Base-by-base conservation (phyloP, 2,329 filamentous ascomycete genomes). In the Claviceps sp. region DNA sequence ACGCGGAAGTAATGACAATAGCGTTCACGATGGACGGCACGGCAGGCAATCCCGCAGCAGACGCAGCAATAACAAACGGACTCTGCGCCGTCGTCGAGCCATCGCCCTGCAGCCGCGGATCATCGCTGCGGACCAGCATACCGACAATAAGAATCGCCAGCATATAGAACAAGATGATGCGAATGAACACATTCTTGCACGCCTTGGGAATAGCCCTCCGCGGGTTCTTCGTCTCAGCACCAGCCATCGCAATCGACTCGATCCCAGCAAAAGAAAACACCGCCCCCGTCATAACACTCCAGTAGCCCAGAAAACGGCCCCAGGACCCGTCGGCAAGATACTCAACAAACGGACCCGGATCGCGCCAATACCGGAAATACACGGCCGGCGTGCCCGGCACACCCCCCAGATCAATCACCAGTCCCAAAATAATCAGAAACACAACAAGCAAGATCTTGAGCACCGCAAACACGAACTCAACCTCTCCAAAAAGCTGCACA, bases 21-120 rank as follows among this genome's bases (percentile, higher is more conserved):
- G 84, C 85, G 63, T 91, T 91, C 66, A 90, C 82, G 51, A 90
- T 77, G 5, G 80, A 81, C 0, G 84, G 82, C 4, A 89, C 76
- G 6, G 76, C 82, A 4, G 71, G 73, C 53, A 89, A 82, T 0
- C 82, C 80, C 2, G 85, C 85, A 34, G 79, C 76, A 11, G 76
- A 73, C 40, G 84, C 81, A 17, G 85, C 86, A 56, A 89, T 86
- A 54, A 90, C 85, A 60, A 83, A 87, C 11, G 82, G 84, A 62
- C 65, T 70, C 61, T 76, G 70, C 1, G 74, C 73, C 8, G 51
- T 48, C 11, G 17, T 43, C 2, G 76, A 73, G 22, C 64, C 70
- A 38, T 71, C 73, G 37, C 66, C 70, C n/a, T 64, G 63, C 39
- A 84, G 70, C 14, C 70, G 80, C 37, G 77, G 72, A 55, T 79